Conservation (phyloP, 2,329 filamentous ascomycete species). For the Xylariomycetidae sp. region DNA sequence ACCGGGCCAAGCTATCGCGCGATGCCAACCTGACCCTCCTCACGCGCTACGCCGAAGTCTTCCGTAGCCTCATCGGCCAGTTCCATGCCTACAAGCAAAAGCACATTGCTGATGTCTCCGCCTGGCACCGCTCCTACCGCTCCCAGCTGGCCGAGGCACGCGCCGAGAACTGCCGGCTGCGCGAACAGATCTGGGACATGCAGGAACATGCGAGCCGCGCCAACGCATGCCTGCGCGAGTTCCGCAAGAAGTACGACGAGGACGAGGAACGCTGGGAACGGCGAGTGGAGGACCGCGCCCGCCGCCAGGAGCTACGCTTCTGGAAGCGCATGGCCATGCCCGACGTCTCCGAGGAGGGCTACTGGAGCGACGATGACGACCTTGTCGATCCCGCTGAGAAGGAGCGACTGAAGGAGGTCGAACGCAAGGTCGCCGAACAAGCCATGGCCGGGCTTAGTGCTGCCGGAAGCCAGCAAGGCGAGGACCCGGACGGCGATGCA, state of each 20-base stretch:
- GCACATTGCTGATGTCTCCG: slow-evolving; percentile 53
- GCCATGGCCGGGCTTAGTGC: slow-evolving; percentile 28
- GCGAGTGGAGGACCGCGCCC: slow-evolving; percentile 44
- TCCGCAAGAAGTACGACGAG: slow-evolving; percentile 51
- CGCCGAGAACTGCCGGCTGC: slow-evolving; percentile 55
- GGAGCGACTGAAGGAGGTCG: slow-evolving; percentile 44
- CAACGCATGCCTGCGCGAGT: slow-evolving; percentile 51
- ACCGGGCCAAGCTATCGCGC: slow-evolving; percentile 53
- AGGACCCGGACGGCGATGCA: slow-evolving; percentile 22
- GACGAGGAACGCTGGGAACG: slow-evolving; percentile 48
- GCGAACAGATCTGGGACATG: slow-evolving; percentile 63
- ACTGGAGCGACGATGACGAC: slow-evolving; percentile 61
- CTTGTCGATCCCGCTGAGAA: slow-evolving; percentile 57
- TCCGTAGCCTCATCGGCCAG: slow-evolving; percentile 54
- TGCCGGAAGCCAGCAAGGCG: slow-evolving; percentile 28
- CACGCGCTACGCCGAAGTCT: slow-evolving; percentile 50
- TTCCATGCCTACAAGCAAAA: slow-evolving; percentile 61
- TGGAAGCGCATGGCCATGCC: slow-evolving; percentile 64
- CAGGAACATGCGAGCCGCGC: slow-evolving; percentile 53
- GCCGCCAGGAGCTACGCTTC: slow-evolving; percentile 54
- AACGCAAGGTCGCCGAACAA: slow-evolving; percentile 37
- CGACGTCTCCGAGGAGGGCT: slow-evolving; percentile 50
- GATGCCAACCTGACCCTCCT: slow-evolving; percentile 56
- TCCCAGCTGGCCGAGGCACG: slow-evolving; percentile 59
- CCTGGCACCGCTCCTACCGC: slow-evolving; percentile 63